phyloP scores from a whole-genome alignment of 176 grass and related monocot species.

The Hyparrhenia diplandra region DNA sequence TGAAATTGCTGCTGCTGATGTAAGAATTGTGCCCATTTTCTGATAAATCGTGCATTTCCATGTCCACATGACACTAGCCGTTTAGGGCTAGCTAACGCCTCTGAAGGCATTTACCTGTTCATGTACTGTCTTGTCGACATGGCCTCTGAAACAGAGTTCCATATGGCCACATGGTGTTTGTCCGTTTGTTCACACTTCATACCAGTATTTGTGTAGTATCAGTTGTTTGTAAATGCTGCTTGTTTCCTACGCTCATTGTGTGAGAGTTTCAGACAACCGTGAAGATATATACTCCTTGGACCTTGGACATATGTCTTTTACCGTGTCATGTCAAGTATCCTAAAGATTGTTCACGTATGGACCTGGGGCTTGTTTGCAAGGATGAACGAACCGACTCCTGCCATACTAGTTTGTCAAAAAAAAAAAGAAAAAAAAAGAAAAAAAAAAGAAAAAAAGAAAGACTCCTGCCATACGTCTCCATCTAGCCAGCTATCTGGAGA shows the following conservation, averaged over 20 bases:
- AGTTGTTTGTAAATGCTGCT: not conserved
- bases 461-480: too few relatives aligned
- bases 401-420: too few relatives aligned
- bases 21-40: not conserved
- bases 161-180: not conserved
- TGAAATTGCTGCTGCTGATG: not conserved
- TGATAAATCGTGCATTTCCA: not conserved
- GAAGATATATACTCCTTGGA: too few relatives aligned
- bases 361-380: too few relatives aligned
- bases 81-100: not conserved
- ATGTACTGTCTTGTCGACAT: not conserved
- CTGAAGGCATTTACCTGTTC: not conserved
- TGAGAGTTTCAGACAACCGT: not conserved
- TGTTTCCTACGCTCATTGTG: not conserved
- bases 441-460: too few relatives aligned
- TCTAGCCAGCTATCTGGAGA: too few relatives aligned
- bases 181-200: not conserved
- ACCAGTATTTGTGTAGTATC: not conserved
- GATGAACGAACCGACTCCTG: too few relatives aligned
- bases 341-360: too few relatives aligned
- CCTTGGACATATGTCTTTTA: too few relatives aligned
- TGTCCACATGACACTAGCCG: not conserved
- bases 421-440: too few relatives aligned
- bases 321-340: too few relatives aligned
- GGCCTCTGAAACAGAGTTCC: not conserved